Conservation (phyloP, 2,329 filamentous ascomycete species). For the Furcasterigmium furcatum region DNA sequence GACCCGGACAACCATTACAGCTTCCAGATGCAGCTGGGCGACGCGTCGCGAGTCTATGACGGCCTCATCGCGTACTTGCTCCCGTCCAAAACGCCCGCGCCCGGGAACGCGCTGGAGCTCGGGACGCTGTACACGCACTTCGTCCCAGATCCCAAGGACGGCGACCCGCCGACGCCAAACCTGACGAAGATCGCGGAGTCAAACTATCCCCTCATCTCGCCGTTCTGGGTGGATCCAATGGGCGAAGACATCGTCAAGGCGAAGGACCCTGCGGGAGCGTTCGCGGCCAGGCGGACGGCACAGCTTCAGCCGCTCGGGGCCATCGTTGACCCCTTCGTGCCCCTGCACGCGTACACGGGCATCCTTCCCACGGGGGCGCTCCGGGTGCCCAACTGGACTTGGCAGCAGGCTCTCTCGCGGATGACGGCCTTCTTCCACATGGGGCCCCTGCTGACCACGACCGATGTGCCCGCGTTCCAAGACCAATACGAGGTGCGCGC, state of each 20-base stretch:
- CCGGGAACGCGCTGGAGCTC: conserved; percentile 5
- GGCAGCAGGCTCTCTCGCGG: conserved; percentile 22
- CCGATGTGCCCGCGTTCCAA: conserved; percentile 10
- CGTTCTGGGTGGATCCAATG: conserved; percentile 18
- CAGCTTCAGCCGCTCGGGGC: conserved; percentile 19
- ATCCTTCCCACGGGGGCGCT: conserved; percentile 26
- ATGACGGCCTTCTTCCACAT: conserved; percentile 38
- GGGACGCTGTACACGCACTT: conserved; percentile 21
- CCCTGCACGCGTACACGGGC: conserved; percentile 28
- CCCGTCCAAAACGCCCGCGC: not conserved
- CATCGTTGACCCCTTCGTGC: conserved; percentile 32
- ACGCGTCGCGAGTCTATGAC: conserved; percentile 26
- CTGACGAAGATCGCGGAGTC: conserved; percentile 7
- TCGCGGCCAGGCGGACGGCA: not conserved
- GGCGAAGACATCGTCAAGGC: not conserved
- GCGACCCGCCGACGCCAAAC: not conserved
- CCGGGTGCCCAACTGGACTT: conserved; percentile 29
- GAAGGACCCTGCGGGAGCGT: conserved; percentile 4
- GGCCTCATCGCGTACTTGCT: conserved; percentile 36
- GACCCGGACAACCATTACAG: conserved; percentile 17
- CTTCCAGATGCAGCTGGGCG: conserved; percentile 33
- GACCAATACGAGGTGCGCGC: conserved; percentile 1
- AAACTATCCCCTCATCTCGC: conserved; percentile 20
- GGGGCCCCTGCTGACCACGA: conserved; percentile 26
- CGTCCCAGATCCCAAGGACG: not conserved